Evolutionary conservation across 805 yeast species (phyloP), one percentile per base, ranked within the genome.

Genomic region (Candida awuae): DNA sequence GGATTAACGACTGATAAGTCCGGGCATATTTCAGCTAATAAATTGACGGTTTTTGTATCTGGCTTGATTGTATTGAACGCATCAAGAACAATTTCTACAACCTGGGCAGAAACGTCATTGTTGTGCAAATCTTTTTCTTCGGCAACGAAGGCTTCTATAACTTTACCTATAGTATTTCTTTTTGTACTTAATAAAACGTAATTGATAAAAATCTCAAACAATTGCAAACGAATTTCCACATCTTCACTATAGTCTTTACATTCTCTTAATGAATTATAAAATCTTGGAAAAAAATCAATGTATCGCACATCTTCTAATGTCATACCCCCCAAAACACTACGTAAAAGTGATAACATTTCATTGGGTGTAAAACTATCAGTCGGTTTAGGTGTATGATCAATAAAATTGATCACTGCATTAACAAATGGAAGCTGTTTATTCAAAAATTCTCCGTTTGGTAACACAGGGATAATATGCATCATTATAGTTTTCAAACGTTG

Each of bases 161-260:
- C 43, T 30, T 45, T 49, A 22, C 46, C 35, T 13, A 58, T 38
- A 29, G 45, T 52, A 4, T 42, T 34, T n/a, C 59, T 42, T 18
- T 57, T 54, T 10, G 53, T 47, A 31, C 62, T 54, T 17, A 62
- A 43, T 32, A 57, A 34, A 8, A 59, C 51, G 38, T 60, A 61
- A 33, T 57, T 56, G 31, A 58, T 28, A 38, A 62, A 60, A 13
- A 60, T 47, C 42, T 59, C 62, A 43, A 60, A 58, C 4, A 61
- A 41, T 28, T 58, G 53, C 38, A 60, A 37, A 34, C 64, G 46
- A 9, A 52, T 32, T 4, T 31, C 33, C n/a, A 23, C 20, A 38
- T 56, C 46, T 17, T 41, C 12, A 1, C 37, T 28, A 32, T 56
- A 60, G n/a, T 43, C 46, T 1, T 45, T 17, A 8, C 58, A 52